A percentile compares a stretch with the other conserved stretches of the same genome.
These are phyloP conservation scores for Sherardia arvensis DNA, from an alignment of 257 asterid species.

Conservation along the genomic window DNA sequence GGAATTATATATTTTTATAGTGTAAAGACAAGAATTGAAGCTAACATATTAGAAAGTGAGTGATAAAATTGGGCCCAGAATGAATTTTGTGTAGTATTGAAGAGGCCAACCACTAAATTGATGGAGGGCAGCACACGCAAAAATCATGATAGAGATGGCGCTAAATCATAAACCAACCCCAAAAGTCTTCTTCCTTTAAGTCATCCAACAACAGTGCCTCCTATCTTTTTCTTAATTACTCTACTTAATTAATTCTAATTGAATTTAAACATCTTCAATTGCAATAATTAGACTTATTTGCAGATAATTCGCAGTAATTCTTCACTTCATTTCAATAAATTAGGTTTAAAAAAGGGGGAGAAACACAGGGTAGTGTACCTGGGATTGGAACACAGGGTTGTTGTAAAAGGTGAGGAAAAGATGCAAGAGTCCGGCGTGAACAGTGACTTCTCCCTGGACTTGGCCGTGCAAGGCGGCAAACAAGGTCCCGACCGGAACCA, in stretches of 20 bases:
- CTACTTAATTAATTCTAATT: too few relatives aligned
- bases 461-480: conserved; percentile 28
- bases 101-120: neutral
- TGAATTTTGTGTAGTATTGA: neutral
- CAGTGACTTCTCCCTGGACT: conserved; percentile 35
- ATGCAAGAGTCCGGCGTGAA: conserved; percentile 54
- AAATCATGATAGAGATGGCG: neutral
- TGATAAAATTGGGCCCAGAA: neutral
- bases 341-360: neutral
- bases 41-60: neutral
- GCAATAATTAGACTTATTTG: too few relatives aligned
- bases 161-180: neutral
- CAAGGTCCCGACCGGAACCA: conserved; percentile 35
- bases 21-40: neutral
- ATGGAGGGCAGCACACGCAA: neutral
- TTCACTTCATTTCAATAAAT: neutral
- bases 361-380: conserved; percentile 31
- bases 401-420: conserved; percentile 35
- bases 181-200: neutral
- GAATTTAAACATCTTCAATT: too few relatives aligned
- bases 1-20: too few relatives aligned
- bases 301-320: neutral
- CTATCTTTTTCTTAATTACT: neutral
- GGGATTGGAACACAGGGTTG: conserved; percentile 28
- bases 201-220: neutral